Evolutionary conservation across 495 filamentous ascomycete genomes (phyloP), one percentile per base, ranked within the genome.

Genomic region (Daldinia grandis): DNA sequence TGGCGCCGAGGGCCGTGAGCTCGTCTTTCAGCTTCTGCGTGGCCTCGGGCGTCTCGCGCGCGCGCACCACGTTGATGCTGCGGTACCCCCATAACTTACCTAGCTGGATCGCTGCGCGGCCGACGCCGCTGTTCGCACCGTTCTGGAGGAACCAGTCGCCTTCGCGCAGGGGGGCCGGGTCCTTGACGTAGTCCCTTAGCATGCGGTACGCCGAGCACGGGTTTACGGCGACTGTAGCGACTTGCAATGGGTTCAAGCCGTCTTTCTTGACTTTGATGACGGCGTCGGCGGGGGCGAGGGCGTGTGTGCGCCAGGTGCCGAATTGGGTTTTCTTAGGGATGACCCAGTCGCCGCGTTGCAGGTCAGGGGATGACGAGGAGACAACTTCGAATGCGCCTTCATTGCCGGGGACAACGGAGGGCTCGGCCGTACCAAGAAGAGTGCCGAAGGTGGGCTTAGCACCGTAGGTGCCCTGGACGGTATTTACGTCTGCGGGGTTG

Each of bases 401-500:
- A 78, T 98, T 98, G 8, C 95, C 96, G 0, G 83, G 81, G 12
- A 84, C 68, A 4, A 71, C 80, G 50, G 88, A 83, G 5, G 95
- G 94, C 5, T 84, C 76, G 44, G 85, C 38, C 0, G 94, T 98
- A 44, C 93, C 91, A 42, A 99, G 88, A 1, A 85, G 74, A 5
- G 85, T 86, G 30, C 87, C 86, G 79, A 97, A 92, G 35, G 83
- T 75, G 0, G 96, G 95, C 73, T 91, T 91, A 61, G 87, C 87
- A 67, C 93, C 93, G 84, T 99, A 99, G n/a, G 94, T 91, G 55
- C 96, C 95, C 82, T 99, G 94, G 77, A 98, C 82, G 44, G 83
- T 86, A 83, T 98, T 99, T 69, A 99, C 91, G 84, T 99, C 95
- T 64, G 95, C 93, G 25, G 95, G 95, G 86, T 99, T 99, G 75